Evolutionary conservation across 2,329 filamentous ascomycete species (phyloP), one percentile per base, ranked within the genome.

Genomic region (Fusarium clavum): DNA sequence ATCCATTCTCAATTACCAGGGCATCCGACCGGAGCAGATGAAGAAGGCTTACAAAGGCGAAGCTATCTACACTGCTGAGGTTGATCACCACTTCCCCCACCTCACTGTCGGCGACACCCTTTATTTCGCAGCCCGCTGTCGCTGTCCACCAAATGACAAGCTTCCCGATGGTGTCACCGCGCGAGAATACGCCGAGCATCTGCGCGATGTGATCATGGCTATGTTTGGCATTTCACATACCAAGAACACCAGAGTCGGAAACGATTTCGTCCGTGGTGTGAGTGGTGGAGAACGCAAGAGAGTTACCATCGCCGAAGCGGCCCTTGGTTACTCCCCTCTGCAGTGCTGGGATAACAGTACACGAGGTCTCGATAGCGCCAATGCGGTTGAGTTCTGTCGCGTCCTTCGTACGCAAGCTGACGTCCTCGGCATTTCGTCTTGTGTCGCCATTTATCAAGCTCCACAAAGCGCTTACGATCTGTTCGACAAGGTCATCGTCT

Each of bases 11-110:
- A 94, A 95, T 80, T 96, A 95, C 75, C 91, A 73, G 32, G 69
- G 89, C 64, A 85, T 92, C 70, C 82, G 87, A 2, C 85, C 91
- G 45, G 81, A 91, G 72, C 86, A 92, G 75, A 94, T 95, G 91
- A 87, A 91, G 78, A 87, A 86, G 6, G 84, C 87, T 52, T 94
- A 94, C 80, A 87, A 91, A 22, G 92, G 93, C 56, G 92, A 95
- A 80, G 91, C 91, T 53, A 94, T 94, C 75, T 95, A 94, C 80
- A 94, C 91, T 0, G 91, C 91, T 46, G 92, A 94, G 78, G 90
- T 92, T 25, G 93, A 95, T 76, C 89, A 91, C 5, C 91, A 94
- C 79, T 94, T 94, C 73, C 91, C 91, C 6, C 87, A 89, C 78
- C 80, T 94, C 71, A 90, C 87, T 2, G 92, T 94, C 14, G 91